These are phyloP conservation scores for Fusarium anguioides DNA, from an alignment of 2,329 filamentous ascomycete genomes.

Conservation along the genomic window DNA sequence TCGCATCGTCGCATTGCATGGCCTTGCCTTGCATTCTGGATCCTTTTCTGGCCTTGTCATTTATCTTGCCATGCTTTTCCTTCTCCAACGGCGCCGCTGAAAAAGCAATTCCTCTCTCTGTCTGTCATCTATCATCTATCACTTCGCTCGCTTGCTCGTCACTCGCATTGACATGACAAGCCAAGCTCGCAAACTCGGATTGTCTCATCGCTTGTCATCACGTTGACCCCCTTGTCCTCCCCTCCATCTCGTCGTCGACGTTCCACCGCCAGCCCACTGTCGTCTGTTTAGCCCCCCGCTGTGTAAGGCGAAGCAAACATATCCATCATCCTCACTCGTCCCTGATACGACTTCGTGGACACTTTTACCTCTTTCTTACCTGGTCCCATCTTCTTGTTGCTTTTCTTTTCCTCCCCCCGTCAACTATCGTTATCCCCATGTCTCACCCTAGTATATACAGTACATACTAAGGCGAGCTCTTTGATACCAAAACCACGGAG, in stretches of 20 bases:
- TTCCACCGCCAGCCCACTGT: conserved; percentile 44
- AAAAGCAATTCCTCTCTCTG: conserved; percentile 29
- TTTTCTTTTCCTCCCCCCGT: conserved; percentile 9
- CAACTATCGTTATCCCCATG: conserved; percentile 2
- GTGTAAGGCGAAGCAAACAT: conserved; percentile 48
- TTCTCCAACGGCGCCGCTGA: conserved; percentile 7
- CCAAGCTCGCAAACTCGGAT: conserved; percentile 27
- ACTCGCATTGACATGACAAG: conserved; percentile 6
- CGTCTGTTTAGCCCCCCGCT: conserved; percentile 41
- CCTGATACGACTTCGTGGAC: conserved; percentile 24
- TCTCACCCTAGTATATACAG: conserved; percentile 9
- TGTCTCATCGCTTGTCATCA: conserved; percentile 39
- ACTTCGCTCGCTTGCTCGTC: neutral
- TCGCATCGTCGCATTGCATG: conserved; percentile 10
- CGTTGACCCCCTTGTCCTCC: conserved; percentile 42
- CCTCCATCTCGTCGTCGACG: conserved; percentile 38
- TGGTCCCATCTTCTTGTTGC: conserved; percentile 7
- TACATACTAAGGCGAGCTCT: conserved; percentile 15
- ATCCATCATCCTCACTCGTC: conserved; percentile 36
- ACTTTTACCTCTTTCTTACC: conserved; percentile 15
- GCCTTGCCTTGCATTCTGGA: neutral
- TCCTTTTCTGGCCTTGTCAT: neutral
- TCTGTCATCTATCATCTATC: conserved; percentile 11
- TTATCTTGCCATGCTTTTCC: conserved; percentile 4
- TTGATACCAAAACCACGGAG: conserved; percentile 14